phyloP scores from a whole-genome alignment of 306 rosid species.

The Senna tora region DNA sequence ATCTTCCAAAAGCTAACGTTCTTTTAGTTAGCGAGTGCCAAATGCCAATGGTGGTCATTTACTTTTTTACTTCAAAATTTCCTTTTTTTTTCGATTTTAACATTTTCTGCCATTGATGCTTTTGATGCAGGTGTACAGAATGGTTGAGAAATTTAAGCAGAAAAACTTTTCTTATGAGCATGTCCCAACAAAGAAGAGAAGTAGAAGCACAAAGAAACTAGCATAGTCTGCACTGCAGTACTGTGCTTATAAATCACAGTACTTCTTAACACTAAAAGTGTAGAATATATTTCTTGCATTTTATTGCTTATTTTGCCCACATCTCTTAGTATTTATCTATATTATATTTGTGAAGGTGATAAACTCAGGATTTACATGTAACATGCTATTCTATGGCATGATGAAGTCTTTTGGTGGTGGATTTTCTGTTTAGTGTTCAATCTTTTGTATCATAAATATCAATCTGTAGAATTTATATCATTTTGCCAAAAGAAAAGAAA shows the following conservation, averaged over 20 bases:
- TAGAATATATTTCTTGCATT: constrained; percentile 17
- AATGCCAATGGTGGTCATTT: no score
- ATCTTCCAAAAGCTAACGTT: neutral
- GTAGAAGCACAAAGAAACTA: constrained; percentile 40
- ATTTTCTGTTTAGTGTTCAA: neutral
- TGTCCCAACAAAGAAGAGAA: constrained; percentile 53
- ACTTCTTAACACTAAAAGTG: neutral
- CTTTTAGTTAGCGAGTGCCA: neutral
- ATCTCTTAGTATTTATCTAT: neutral
- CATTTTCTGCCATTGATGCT: neutral
- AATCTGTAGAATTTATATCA: neutral
- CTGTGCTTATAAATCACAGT: constrained; percentile 15
- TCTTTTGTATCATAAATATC: neutral
- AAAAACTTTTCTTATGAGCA: constrained; percentile 38
- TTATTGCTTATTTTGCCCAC: constrained; percentile 2
- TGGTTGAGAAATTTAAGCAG: constrained; percentile 79
- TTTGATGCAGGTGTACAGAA: constrained; percentile 68
- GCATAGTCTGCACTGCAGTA: neutral
- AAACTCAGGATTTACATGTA: neutral
- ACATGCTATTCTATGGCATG: neutral
- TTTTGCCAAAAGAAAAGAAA: neutral
- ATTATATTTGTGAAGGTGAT: neutral
- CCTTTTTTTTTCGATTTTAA: neutral
- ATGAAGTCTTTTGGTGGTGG: neutral
- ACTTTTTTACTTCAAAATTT: neutral